Conservation (phyloP, 192 early-diverging fungal genomes). For the Oehlia diaphana region DNA sequence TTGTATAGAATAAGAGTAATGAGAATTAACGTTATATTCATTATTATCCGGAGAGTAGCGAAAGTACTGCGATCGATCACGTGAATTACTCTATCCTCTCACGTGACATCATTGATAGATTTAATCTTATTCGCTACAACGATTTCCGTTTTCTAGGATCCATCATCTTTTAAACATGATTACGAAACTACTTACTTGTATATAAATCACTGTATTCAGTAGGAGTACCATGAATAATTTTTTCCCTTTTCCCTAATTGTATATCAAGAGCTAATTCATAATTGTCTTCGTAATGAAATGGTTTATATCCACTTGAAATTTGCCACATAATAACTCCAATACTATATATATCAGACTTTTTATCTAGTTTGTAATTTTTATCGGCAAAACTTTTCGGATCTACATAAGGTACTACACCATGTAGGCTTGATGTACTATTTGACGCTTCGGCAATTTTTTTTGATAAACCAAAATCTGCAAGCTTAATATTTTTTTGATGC, state of each 20-base stretch:
- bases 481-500: neutral
- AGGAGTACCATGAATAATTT: neutral
- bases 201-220: neutral
- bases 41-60: too few relatives aligned
- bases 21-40: too few relatives aligned
- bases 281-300: neutral
- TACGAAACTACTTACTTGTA: neutral
- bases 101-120: too few relatives aligned
- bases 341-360: neutral
- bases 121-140: too few relatives aligned
- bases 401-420: neutral
- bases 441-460: neutral
- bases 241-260: neutral
- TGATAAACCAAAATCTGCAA: neutral
- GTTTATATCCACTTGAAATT: neutral
- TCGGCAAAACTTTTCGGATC: neutral
- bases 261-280: neutral
- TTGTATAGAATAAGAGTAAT: too few relatives aligned
- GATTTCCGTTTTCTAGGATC: too few relatives aligned
- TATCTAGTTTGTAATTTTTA: neutral
- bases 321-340: neutral
- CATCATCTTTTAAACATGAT: neutral
- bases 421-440: neutral
- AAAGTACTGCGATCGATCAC: too few relatives aligned
- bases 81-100: too few relatives aligned